Evolutionary conservation across 2,329 filamentous ascomycete species (phyloP).

Genomic region (Aphanoascus verrucosus): DNA sequence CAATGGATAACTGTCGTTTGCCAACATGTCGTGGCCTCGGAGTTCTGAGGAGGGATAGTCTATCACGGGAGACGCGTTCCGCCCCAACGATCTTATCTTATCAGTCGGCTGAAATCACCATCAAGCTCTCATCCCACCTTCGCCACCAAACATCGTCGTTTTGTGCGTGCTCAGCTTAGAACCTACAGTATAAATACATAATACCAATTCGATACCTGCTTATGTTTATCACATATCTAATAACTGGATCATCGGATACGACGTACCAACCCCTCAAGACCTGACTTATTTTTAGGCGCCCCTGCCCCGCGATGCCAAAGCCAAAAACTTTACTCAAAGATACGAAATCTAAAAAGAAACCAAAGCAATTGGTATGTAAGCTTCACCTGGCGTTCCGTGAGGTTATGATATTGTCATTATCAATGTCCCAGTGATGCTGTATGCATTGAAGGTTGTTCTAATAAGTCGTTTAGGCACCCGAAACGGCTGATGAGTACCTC

Average conservation of each 20-base stretch:
- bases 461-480: constrained; percentile 30
- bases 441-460: background rate
- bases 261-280: too few relatives aligned
- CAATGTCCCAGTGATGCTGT: background rate
- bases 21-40: background rate
- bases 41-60: background rate
- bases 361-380: constrained; percentile 31
- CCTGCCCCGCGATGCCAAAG: constrained; percentile 27
- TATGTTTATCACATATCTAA: background rate
- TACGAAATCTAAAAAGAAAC: constrained; percentile 36
- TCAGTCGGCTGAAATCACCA: background rate
- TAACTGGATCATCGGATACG: too few relatives aligned
- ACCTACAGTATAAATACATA: background rate
- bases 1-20: background rate
- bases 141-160: background rate
- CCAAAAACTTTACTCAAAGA: constrained; percentile 33
- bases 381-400: background rate
- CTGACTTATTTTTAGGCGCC: background rate
- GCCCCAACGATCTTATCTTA: constrained; percentile 8
- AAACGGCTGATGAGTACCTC: constrained; percentile 57
- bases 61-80: background rate
- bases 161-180: background rate
- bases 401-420: constrained; percentile 7
- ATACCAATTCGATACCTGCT: background rate
- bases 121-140: background rate